Evolutionary conservation across 108 stramenopile genomes (phyloP), one percentile per base, ranked within the genome.

Genomic region (Nitzschia inconspicua): DNA sequence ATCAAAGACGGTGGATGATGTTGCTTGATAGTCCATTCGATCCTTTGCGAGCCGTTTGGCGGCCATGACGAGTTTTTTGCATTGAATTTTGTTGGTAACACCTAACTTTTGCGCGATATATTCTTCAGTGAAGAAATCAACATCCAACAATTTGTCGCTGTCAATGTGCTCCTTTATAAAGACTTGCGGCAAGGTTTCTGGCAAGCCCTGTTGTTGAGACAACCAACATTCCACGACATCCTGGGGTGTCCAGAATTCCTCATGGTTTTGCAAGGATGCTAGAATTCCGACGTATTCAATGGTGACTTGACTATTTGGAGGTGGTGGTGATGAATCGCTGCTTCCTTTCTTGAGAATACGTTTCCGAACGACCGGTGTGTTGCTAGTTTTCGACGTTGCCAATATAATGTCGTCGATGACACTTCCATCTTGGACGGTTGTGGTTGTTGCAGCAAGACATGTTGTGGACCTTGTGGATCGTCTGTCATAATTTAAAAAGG

Each of bases 61-160:
- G 1, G 85, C 85, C 85, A 86, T 83, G 63, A 82, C 29, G 0
- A 80, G 42, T 51, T 86, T 86, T 43, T 86, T 86, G 46, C 76
- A 73, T 60, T 76, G 63, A 27, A 86, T 83, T 44, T 76, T 83
- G 40, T 63, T 68, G 0, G 28, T 26, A 25, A 78, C 63, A 4
- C 63, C 76, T 13, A 78, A 51, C 37, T 32, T 42, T 9, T 61
- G 27, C 5, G 63, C 24, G 20, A 80, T 75, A 66, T 53, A 80
- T 18, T 57, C 63, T 63, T 86, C 85, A 3, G 78, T 83, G 22
- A 83, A 78, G n/a, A 51, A 27, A 30, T 65, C 32, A 5, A 37
- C 51, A 42, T 81, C 65, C 26, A 75, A 44, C 5, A 86, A 64
- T n/a, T 47, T 59, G 0, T 31, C 3, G 1, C 64, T 77, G 44